phyloP scores from a whole-genome alignment of 202 grass and related monocot species.

The Brachypodium distachyon region DNA sequence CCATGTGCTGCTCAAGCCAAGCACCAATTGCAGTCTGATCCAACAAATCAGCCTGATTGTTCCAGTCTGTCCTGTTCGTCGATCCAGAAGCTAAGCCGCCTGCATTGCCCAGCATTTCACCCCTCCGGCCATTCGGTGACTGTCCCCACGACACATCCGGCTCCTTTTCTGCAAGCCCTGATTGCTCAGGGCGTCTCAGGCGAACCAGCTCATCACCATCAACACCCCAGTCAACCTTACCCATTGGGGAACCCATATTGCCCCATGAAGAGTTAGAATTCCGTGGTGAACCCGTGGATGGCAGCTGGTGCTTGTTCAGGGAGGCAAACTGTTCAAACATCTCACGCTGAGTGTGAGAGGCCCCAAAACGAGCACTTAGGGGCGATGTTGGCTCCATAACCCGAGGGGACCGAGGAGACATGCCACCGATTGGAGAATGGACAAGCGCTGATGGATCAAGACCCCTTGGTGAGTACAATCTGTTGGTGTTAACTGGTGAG shows the following conservation, averaged over 20 bases:
- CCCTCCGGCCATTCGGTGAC: constrained; percentile 39
- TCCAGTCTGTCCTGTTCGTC: constrained; percentile 7
- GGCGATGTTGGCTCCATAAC: constrained; percentile 58
- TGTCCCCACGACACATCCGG: constrained; percentile 74
- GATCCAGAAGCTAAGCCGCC: neutral
- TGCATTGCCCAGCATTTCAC: neutral
- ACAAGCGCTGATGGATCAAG: constrained; percentile 33
- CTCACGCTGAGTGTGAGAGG: constrained; percentile 31
- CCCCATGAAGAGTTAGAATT: constrained; percentile 49
- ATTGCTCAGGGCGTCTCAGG: constrained; percentile 14
- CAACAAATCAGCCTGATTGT: constrained; percentile 29
- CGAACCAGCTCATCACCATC: constrained; percentile 48
- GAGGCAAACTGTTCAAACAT: constrained; percentile 43
- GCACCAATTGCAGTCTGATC: constrained; percentile 55
- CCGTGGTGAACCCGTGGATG: constrained; percentile 24
- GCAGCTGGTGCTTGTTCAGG: constrained; percentile 28
- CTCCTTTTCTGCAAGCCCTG: constrained; percentile 30
- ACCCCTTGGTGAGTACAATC: constrained; percentile 43
- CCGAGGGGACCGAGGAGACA: constrained; percentile 42
- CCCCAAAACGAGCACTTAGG: constrained; percentile 28
- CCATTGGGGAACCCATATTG: constrained; percentile 42
- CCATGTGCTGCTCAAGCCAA: constrained; percentile 68
- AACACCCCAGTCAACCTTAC: constrained; percentile 64
- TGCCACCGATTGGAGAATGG: constrained; percentile 35
- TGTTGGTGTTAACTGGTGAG: constrained; percentile 67